phyloP scores from a whole-genome alignment of 768 basidiomycete species.

The Tephrocybe sp. region DNA sequence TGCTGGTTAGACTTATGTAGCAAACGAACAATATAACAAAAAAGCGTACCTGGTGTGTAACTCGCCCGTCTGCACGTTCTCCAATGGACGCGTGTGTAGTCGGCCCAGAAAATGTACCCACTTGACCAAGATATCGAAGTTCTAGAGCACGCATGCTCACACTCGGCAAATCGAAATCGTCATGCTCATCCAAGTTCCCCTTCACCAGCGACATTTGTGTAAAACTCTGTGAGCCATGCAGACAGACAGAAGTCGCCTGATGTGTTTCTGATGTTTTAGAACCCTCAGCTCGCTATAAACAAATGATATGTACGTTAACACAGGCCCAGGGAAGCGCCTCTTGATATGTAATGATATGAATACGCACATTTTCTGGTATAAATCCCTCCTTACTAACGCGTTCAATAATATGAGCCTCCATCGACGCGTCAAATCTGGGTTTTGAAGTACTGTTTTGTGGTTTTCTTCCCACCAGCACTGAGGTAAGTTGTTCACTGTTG shows the following conservation, averaged over 20 bases:
- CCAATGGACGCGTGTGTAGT: no score
- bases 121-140: no score
- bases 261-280: not conserved
- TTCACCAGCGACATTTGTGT: not conserved
- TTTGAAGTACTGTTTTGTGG: not conserved
- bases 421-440: conserved; percentile 6
- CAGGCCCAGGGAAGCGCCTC: not conserved
- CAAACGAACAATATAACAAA: not conserved
- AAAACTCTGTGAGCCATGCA: not conserved
- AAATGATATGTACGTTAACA: not conserved
- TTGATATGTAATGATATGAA: not conserved
- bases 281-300: not conserved
- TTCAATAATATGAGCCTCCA: not conserved
- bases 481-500: not conserved
- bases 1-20: not conserved
- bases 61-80: not conserved
- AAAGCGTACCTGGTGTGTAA: not conserved
- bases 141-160: no score
- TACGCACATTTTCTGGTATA: not conserved
- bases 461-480: not conserved
- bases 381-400: not conserved
- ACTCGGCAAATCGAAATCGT: no score
- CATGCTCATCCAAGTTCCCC: no score
- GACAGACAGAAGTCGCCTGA: not conserved
- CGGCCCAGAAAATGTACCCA: no score